Conservation (phyloP, 352 stramenopile genomes). For the Globisporangium alternatum region DNA sequence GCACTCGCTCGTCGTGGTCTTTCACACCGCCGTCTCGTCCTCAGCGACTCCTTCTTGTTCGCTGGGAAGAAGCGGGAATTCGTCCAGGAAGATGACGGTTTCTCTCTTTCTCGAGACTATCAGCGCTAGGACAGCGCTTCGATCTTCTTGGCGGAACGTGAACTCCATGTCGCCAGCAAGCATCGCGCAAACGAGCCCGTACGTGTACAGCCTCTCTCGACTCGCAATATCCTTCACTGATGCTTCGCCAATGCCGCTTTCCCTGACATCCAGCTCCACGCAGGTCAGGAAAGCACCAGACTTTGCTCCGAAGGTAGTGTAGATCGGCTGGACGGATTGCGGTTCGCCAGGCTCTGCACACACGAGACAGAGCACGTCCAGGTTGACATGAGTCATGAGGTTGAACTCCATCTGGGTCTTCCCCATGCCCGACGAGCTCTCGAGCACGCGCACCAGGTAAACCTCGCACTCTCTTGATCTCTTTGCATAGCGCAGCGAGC, state of each 20-base stretch:
- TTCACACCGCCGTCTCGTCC: too few species aligned
- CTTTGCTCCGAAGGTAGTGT: background rate
- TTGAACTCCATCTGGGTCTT: slow-evolving; percentile 28
- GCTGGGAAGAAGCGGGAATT: background rate
- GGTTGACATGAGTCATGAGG: slow-evolving; percentile 15
- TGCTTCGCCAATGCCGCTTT: background rate
- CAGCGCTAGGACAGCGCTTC: background rate
- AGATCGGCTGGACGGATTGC: background rate
- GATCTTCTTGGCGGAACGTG: background rate
- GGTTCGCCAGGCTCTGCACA: background rate
- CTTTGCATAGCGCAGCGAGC: background rate
- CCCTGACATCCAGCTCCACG: background rate
- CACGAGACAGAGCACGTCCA: slow-evolving; percentile 1
- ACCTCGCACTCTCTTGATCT: background rate
- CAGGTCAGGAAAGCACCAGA: background rate
- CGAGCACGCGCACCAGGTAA: slow-evolving; percentile 7
- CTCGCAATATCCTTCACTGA: background rate
- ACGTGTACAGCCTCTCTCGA: background rate
- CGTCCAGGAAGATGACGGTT: background rate
- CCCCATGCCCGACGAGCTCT: slow-evolving; percentile 19
- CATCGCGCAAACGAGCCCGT: background rate
- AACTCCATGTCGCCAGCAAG: background rate
- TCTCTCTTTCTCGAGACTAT: background rate
- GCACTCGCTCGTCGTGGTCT: background rate
- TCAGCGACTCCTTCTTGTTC: background rate